Conservation (phyloP, 768 basidiomycete genomes). For the Pleurotus citrinopileatus region DNA sequence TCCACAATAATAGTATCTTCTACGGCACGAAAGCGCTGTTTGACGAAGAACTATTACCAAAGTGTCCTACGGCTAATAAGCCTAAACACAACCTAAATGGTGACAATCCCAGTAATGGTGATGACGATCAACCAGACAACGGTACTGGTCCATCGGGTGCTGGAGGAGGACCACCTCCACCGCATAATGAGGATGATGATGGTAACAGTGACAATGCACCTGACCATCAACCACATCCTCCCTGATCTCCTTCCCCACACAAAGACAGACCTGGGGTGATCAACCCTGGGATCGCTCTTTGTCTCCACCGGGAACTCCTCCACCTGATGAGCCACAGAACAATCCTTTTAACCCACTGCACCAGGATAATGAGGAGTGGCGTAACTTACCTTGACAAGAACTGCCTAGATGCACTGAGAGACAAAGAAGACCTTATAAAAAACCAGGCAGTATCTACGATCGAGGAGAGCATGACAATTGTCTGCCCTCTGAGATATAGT, state of each 20-base stretch:
- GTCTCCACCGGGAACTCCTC: neutral
- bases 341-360: neutral
- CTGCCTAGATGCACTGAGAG: no score
- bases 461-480: neutral
- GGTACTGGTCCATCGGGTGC: neutral
- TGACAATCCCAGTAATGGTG: neutral
- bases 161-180: neutral
- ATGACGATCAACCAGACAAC: neutral
- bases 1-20: neutral
- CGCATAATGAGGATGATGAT: no score
- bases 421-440: neutral
- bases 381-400: no score
- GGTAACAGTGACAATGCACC: neutral
- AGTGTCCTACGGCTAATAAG: neutral
- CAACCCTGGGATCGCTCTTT: neutral
- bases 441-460: neutral
- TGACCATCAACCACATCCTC: neutral
- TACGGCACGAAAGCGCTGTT: neutral
- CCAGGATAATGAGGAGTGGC: no score
- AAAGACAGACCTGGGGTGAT: neutral
- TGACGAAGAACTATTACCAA: neutral
- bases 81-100: neutral
- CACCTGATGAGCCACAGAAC: neutral
- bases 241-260: neutral
- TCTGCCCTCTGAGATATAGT: neutral